These are phyloP conservation scores for Torrubiella hemipterigena DNA, from an alignment of 2,329 filamentous ascomycete genomes.

Conservation along the genomic window DNA sequence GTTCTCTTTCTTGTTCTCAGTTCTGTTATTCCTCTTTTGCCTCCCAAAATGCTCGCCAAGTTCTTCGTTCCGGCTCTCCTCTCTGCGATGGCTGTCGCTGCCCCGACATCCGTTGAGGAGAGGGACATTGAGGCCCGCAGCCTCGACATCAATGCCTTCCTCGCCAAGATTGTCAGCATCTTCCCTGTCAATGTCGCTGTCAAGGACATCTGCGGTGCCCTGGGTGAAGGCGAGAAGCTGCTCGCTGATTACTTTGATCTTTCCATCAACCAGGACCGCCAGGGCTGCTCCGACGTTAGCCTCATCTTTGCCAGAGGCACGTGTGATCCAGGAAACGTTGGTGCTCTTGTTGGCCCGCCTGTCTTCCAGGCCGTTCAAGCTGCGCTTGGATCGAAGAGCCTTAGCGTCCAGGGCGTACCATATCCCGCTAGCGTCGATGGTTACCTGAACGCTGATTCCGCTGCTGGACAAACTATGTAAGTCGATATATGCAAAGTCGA, in stretches of 20 bases:
- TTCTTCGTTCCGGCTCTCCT: too few species aligned
- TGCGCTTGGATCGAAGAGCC: constrained; percentile 5
- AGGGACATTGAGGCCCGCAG: too few species aligned
- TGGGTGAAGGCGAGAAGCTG: constrained; percentile 7
- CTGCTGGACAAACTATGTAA: constrained; percentile 12
- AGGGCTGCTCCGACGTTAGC: constrained; percentile 14
- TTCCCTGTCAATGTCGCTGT: constrained; percentile 9
- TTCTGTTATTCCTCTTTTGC: too few species aligned
- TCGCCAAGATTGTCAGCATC: constrained; percentile 3
- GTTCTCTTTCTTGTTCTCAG: too few species aligned
- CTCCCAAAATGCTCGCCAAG: too few species aligned
- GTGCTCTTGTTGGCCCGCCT: constrained; percentile 15
- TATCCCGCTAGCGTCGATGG: constrained; percentile 15
- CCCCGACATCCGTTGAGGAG: too few species aligned
- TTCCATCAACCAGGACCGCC: constrained; percentile 5
- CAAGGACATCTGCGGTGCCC: constrained; percentile 7
- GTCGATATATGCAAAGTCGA: not conserved
- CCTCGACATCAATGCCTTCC: constrained; percentile 3
- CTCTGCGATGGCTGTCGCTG: too few species aligned
- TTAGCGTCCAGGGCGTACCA: constrained; percentile 15
- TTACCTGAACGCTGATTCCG: constrained; percentile 12
- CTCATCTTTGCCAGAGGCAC: constrained; percentile 18
- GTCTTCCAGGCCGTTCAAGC: constrained; percentile 13
- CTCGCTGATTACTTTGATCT: constrained; percentile 9
- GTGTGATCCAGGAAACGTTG: constrained; percentile 17